phyloP scores from a whole-genome alignment of 345 rosid species.

The Eucalyptus rudis region DNA sequence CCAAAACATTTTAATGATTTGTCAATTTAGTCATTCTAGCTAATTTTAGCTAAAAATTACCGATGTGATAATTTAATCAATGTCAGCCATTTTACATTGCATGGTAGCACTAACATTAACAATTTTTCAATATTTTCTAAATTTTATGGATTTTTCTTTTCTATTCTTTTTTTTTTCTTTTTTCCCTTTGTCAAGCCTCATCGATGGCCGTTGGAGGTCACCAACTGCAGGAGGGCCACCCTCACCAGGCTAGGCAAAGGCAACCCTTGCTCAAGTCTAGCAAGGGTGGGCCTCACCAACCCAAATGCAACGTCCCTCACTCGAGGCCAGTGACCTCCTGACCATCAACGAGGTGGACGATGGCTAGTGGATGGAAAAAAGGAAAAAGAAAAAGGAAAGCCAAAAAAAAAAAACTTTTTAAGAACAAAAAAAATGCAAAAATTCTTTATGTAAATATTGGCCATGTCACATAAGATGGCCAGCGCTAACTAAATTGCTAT shows the following conservation, averaged over 20 bases:
- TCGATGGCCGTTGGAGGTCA: fast-evolving
- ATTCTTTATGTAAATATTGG: too few relatives aligned
- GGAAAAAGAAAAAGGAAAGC: too few relatives aligned
- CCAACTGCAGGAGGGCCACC: fast-evolving
- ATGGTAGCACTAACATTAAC: fast-evolving
- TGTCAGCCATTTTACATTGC: fast-evolving
- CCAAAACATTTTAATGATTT: fast-evolving
- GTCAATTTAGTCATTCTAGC: fast-evolving
- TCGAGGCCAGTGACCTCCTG: fast-evolving
- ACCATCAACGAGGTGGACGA: fast-evolving
- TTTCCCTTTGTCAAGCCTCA: neutral
- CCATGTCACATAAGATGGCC: fast-evolving
- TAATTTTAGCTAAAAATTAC: too few relatives aligned
- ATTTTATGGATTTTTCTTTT: too few relatives aligned
- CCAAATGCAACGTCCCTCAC: too few relatives aligned
- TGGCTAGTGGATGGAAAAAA: neutral
- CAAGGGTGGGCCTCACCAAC: neutral
- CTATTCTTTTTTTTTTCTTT: too few relatives aligned
- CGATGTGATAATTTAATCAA: fast-evolving
- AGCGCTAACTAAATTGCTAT: fast-evolving
- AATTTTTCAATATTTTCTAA: too few relatives aligned
- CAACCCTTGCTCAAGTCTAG: neutral
- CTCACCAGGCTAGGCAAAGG: fast-evolving
- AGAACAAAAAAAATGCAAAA: too few relatives aligned
- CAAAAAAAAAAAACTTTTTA: fast-evolving